phyloP scores from a whole-genome alignment of 768 basidiomycete species.

The Amylocystis lapponica region DNA sequence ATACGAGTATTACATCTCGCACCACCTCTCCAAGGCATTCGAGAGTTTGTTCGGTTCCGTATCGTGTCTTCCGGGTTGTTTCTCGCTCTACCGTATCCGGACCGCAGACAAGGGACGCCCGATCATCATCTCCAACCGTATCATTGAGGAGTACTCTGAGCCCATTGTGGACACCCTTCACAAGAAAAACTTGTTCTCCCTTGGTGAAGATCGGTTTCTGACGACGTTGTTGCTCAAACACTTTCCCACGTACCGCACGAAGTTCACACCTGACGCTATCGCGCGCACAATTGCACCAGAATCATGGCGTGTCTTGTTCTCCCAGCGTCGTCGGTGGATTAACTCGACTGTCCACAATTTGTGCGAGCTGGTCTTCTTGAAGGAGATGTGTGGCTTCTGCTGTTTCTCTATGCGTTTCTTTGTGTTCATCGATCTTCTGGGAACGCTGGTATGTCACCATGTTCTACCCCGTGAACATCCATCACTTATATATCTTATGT shows the following conservation, averaged over 20 bases:
- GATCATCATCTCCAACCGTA: slow-evolving; percentile 92
- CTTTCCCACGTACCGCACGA: slow-evolving; percentile 93
- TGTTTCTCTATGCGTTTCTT: slow-evolving; percentile 97
- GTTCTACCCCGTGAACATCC: neutral
- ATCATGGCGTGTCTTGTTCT: slow-evolving; percentile 81
- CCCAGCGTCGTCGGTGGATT: slow-evolving; percentile 94
- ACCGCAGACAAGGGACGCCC: slow-evolving; percentile 95
- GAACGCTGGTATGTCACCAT: slow-evolving; percentile 79
- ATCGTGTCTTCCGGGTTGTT: slow-evolving; percentile 94
- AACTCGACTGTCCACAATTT: slow-evolving; percentile 96
- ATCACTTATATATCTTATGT: neutral
- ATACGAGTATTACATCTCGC: slow-evolving; percentile 94
- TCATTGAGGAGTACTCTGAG: slow-evolving; percentile 94
- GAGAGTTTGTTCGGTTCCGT: slow-evolving; percentile 92
- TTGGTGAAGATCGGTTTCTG: slow-evolving; percentile 94
- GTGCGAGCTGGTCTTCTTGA: slow-evolving; percentile 79
- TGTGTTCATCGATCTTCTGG: slow-evolving; percentile 87
- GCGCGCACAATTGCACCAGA: slow-evolving; percentile 92
- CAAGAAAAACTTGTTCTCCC: slow-evolving; percentile 92
- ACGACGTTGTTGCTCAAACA: slow-evolving; percentile 93
- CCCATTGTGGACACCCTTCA: slow-evolving; percentile 91
- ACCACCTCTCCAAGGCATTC: slow-evolving; percentile 92
- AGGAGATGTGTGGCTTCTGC: slow-evolving; percentile 91
- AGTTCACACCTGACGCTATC: slow-evolving; percentile 85
- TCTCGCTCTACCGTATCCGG: slow-evolving; percentile 89